These are phyloP conservation scores for Sungouiozyma intestinalis DNA, from an alignment of 805 yeast species.

Conservation along the genomic window DNA sequence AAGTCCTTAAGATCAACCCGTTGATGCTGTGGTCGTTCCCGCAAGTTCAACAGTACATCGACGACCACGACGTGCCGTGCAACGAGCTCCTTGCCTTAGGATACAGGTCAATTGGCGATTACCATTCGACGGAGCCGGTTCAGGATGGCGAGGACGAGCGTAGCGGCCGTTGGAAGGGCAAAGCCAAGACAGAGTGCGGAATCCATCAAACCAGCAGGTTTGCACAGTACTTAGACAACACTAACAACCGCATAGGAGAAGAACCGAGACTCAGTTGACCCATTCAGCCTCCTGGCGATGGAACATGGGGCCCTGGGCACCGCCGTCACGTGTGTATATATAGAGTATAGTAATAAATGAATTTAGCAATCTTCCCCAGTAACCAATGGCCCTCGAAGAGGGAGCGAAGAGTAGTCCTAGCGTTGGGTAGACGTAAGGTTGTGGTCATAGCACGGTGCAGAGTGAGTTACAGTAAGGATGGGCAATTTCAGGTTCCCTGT, in stretches of 20 bases:
- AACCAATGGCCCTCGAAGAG: too few species aligned
- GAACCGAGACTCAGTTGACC: too few species aligned
- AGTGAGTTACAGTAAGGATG: too few species aligned
- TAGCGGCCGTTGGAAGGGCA: slow-evolving; percentile 95
- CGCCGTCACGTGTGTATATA: too few species aligned
- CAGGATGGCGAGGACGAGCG: slow-evolving; percentile 90
- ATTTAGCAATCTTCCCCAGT: too few species aligned
- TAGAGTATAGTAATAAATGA: too few species aligned
- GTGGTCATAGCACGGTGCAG: too few species aligned
- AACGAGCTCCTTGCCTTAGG: slow-evolving; percentile 78
- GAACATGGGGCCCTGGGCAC: too few species aligned
- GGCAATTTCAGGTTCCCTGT: slow-evolving; percentile 35
- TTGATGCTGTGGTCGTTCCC: slow-evolving; percentile 72
- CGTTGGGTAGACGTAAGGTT: too few species aligned
- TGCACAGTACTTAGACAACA: slow-evolving; percentile 41
- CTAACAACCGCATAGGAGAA: neutral
- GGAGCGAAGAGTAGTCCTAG: too few species aligned
- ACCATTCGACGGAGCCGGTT: slow-evolving; percentile 88
- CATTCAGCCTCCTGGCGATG: too few species aligned
- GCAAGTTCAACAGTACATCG: slow-evolving; percentile 61
- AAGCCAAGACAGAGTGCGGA: slow-evolving; percentile 89
- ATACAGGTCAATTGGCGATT: slow-evolving; percentile 87
- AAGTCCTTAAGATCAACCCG: slow-evolving; percentile 81
- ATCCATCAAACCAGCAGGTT: slow-evolving; percentile 77
- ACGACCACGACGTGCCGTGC: slow-evolving; percentile 67